Evolutionary conservation across 352 stramenopile species (phyloP).

Genomic region (Globisporangium uncinulatum): DNA sequence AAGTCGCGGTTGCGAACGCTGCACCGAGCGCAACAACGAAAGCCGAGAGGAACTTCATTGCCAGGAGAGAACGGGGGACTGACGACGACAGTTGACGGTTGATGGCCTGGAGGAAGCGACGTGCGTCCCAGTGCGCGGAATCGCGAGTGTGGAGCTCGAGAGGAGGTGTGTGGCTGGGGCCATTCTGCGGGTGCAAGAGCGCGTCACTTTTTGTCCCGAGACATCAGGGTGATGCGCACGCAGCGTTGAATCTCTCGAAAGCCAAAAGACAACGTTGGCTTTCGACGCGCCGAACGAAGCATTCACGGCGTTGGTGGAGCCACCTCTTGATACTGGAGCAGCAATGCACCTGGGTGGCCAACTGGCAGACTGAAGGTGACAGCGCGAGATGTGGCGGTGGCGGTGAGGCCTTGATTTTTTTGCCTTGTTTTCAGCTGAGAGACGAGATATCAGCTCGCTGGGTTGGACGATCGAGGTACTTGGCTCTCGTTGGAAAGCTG

Average conservation of each 20-base stretch:
- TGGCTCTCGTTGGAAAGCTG: no score
- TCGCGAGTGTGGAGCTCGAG: slow-evolving; percentile 1
- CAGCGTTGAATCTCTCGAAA: slow-evolving; percentile 5
- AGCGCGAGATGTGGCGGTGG: no score
- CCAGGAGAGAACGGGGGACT: not conserved
- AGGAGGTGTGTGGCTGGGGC: no score
- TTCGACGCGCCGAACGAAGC: not conserved
- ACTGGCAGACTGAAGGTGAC: no score
- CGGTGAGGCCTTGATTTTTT: no score
- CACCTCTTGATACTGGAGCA: no score
- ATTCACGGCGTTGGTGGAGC: no score
- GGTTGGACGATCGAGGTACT: no score
- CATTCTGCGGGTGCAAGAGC: no score
- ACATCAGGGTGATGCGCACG: slow-evolving; percentile 1
- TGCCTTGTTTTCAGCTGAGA: no score
- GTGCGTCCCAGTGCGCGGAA: not conserved
- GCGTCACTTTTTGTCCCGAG: not conserved
- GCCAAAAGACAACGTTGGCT: not conserved
- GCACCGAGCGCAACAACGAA: not conserved
- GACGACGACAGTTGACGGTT: not conserved
- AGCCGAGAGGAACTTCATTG: slow-evolving; percentile 1
- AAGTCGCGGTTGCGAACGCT: not conserved
- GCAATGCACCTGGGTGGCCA: no score
- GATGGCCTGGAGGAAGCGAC: not conserved
- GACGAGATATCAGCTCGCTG: no score